Evolutionary conservation across 768 basidiomycete genomes (phyloP), one percentile per base, ranked within the genome.

Genomic region (Russula sp.): DNA sequence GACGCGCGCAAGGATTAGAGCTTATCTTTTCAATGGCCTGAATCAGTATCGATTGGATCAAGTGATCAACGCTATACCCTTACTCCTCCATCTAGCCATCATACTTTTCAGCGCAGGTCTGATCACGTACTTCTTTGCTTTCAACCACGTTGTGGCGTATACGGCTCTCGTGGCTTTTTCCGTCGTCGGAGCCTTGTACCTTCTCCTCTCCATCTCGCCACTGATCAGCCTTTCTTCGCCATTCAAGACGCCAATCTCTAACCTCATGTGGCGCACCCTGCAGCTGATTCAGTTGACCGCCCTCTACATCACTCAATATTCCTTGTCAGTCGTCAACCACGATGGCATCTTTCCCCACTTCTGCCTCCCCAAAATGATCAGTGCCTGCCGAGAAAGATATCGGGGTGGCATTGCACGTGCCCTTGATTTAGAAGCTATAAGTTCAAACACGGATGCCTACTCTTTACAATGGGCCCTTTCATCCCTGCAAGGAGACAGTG

Each of bases 41-140:
- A 45, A 42, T 25, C 32, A 20, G 16, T 45, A 59, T 50, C 56
- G 18, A 46, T 18, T 62, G 29, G 50, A 47, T 20, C 50, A 62
- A 38, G 50, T 62, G 20, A 34, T 62, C 14, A 34, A 25, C 2
- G 43, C 50, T 4, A 56, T 66, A 3, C 64, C 64, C 4, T 13
- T 58, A 3, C 55, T 66, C 25, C 64, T 66, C 8, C 65, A 65
- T 18, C 51, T 65, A n/a, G 41, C 64, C 8, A 36, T 66, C 36
- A 34, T 61, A 13, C 59, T 66, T 13, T 66, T 66, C 20, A 50
- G 65, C 14, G 59, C 59, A 3, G 65, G 65, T 10, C 32, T 66
- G 41, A 47, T 65, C 11, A 36, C 50, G 2, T 58, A 35, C 45
- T 51, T 61, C 41, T 65, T 66, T 38, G 7, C 34, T n/a, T 32